These are phyloP conservation scores for Artomyces pyxidatus DNA, from an alignment of 768 basidiomycete genomes.

Conservation along the genomic window DNA sequence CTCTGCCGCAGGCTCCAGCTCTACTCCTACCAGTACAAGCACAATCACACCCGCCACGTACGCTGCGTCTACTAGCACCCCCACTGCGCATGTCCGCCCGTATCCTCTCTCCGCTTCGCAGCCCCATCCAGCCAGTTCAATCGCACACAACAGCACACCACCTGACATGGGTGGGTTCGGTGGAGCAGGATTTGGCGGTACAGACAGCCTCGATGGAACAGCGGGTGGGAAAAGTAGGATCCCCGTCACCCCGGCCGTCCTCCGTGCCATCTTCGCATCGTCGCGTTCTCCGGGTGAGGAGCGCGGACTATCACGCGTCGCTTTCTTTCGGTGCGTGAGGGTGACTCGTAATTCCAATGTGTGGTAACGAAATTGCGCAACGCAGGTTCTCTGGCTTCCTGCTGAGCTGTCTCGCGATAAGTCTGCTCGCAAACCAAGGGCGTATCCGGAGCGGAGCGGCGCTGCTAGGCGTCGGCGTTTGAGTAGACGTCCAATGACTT, in stretches of 20 bases:
- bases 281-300: constrained; percentile 78
- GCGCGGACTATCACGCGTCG: constrained; percentile 73
- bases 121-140: constrained; percentile 17
- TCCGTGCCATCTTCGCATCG: constrained; percentile 81
- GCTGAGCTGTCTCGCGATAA: constrained; percentile 74
- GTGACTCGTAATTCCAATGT: neutral
- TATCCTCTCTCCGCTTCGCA: constrained; percentile 9
- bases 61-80: constrained; percentile 1
- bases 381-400: constrained; percentile 74
- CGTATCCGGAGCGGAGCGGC: constrained; percentile 58
- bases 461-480: constrained; percentile 54
- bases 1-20: constrained; percentile 6
- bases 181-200: no score
- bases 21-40: constrained; percentile 11
- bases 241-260: constrained; percentile 74
- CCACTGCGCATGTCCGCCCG: constrained; percentile 4
- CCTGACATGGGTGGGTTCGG: no score
- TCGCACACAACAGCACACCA: constrained; percentile 31
- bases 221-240: constrained; percentile 64
- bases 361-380: neutral
- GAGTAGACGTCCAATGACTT: no score
- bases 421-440: constrained; percentile 63
- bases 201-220: no score
- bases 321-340: constrained; percentile 67
- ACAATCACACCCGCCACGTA: constrained; percentile 13